phyloP scores from a whole-genome alignment of 164 flowering plant genomes.

The Dillenia suffruticosa region DNA sequence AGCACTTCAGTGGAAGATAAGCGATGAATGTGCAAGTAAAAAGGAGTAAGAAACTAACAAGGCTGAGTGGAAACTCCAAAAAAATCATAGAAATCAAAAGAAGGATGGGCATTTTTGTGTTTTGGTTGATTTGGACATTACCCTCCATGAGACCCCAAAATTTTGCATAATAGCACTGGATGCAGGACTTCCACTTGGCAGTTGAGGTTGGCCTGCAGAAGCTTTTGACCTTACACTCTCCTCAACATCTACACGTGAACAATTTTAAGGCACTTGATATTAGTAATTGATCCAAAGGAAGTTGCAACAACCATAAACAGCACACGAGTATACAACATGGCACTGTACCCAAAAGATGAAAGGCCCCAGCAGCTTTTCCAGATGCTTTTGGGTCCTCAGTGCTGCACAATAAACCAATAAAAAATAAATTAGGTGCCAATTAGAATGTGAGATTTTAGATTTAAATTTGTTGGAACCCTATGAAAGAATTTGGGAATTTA shows the following conservation, averaged over 20 bases:
- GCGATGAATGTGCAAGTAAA: too few species aligned
- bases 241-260: slow-evolving; percentile 38
- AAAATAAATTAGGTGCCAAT: slow-evolving; percentile 1
- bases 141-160: slow-evolving; percentile 44
- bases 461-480: background rate
- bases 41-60: too few species aligned
- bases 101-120: background rate
- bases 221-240: slow-evolving; percentile 28
- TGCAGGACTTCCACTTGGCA: slow-evolving; percentile 33
- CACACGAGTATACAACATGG: background rate
- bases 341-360: slow-evolving; percentile 51
- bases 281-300: background rate
- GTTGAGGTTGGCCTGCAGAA: slow-evolving; percentile 24
- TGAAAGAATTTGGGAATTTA: slow-evolving; percentile 15
- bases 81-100: slow-evolving; percentile 4
- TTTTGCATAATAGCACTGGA: slow-evolving; percentile 36
- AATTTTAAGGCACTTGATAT: slow-evolving; percentile 4
- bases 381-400: slow-evolving; percentile 33
- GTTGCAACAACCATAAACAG: background rate
- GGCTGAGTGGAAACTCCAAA: too few species aligned
- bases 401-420: slow-evolving; percentile 35
- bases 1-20: too few species aligned
- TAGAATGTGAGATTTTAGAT: background rate
- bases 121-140: slow-evolving; percentile 27
- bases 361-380: slow-evolving; percentile 34